Base-by-base conservation (phyloP, 2,329 filamentous ascomycete species). In the Xylariaceae sp. region DNA sequence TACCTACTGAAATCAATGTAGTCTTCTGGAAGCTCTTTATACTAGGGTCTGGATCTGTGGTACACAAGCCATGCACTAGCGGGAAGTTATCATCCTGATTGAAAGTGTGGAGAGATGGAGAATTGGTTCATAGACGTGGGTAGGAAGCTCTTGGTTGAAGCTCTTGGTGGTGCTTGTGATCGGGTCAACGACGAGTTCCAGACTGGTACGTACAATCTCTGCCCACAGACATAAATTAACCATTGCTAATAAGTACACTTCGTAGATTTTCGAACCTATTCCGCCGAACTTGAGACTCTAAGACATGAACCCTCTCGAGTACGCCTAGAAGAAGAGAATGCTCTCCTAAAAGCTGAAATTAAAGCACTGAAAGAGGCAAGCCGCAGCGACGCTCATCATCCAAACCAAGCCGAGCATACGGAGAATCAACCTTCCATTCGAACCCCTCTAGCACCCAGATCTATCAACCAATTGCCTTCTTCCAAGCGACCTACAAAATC, bases 311-410 rank as follows among this genome's bases (percentile, higher is more conserved):
- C 68, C n/a, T 66, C 64, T 13, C 58, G 67, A 21, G 70, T 70
- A 16, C 63, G 58, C 1, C 61, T 81, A 21, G 71, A 77, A 48
- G 60, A 71, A 13, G 76, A 80, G 53, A 80, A 79, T 44, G 60
- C 59, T n/a, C 56, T 66, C 4, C 69, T 83, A 5, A 71, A 68
- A 43, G 63, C 59, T 26, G 70, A 78, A 47, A 53, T 81, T 8
- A 55, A 60, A 3, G 57, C 65, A 8, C 64, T 76, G 16, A 66
- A 47, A 39, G 37, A 58, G 53, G 64, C 46, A 23, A 53, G 18
- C 6, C 52, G 30, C 47, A 51, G 39, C 43, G 56, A 53, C 26
- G 43, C 39, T 26, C 27, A 42, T 26, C 26, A 49, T 26, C 40
- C 27, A 49, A 21, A 37, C 20, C 26, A 39, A 35, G 26, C 42